These are phyloP conservation scores for Arthrobotrys sinensis DNA, from an alignment of 2,329 filamentous ascomycete species.

Conservation along the genomic window DNA sequence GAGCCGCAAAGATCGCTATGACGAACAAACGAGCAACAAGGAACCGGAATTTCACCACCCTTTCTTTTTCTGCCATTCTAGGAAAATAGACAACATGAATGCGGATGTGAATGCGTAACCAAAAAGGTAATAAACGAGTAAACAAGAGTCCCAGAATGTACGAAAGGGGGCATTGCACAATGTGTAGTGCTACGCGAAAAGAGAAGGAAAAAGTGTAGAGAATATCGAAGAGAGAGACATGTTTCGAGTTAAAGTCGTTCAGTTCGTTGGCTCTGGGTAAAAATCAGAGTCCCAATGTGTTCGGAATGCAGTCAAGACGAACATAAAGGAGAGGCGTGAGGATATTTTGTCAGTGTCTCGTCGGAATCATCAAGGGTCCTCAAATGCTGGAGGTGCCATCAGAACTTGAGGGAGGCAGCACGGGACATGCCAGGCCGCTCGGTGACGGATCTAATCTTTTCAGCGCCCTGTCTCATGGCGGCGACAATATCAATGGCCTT, in stretches of 20 bases:
- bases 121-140: conserved; percentile 45
- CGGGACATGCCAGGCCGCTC: conserved; percentile 59
- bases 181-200: conserved; percentile 7
- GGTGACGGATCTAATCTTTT: conserved; percentile 58
- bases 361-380: conserved; percentile 45
- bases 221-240: conserved; percentile 11
- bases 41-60: conserved; percentile 40
- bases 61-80: conserved; percentile 46
- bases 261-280: conserved; percentile 44
- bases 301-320: conserved; percentile 27
- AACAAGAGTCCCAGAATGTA: conserved; percentile 50
- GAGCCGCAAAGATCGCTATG: conserved; percentile 55
- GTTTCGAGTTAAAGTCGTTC: conserved; percentile 47
- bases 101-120: conserved; percentile 56
- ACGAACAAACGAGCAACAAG: conserved; percentile 24
- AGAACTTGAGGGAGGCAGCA: conserved; percentile 48
- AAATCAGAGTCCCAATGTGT: conserved; percentile 22
- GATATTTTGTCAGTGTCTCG: conserved; percentile 35
- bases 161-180: conserved; percentile 33
- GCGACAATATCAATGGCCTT: conserved; percentile 58
- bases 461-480: conserved; percentile 57
- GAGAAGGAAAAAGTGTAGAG: conserved; percentile 19
- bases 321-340: conserved; percentile 46
- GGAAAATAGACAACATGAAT: conserved; percentile 50
- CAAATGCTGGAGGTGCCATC: conserved; percentile 21